phyloP scores from a whole-genome alignment of 1,284 basidiomycete genomes.

The Vanrija sp. region DNA sequence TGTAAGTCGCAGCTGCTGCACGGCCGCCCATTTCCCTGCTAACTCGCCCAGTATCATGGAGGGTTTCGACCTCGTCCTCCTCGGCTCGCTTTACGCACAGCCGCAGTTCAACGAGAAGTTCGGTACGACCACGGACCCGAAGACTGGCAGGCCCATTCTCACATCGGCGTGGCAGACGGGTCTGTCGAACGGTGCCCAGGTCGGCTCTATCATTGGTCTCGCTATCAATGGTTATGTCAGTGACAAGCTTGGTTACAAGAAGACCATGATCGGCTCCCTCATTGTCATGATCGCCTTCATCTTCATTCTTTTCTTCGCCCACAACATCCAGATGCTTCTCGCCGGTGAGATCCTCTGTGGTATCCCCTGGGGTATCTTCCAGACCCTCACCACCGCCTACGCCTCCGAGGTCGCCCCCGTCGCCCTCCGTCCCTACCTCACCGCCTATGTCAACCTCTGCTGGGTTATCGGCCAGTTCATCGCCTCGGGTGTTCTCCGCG shows the following conservation, averaged over 20 bases:
- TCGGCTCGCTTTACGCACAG: slow-evolving; percentile 6
- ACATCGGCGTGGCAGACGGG: slow-evolving; percentile 49
- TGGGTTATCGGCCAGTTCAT: slow-evolving; percentile 46
- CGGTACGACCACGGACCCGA: slow-evolving; percentile 9
- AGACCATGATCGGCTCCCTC: slow-evolving; percentile 19
- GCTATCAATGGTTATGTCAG: slow-evolving; percentile 1
- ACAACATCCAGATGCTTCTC: slow-evolving; percentile 37
- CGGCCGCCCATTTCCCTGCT: no score
- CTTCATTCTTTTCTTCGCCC: slow-evolving; percentile 45
- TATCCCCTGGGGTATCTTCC: slow-evolving; percentile 32
- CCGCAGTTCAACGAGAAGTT: slow-evolving; percentile 13
- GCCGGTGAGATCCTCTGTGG: slow-evolving; percentile 43
- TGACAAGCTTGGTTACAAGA: slow-evolving; percentile 7
- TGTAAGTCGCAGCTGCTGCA: slow-evolving; percentile 4
- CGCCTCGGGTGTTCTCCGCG: slow-evolving; percentile 22
- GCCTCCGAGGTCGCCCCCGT: slow-evolving; percentile 47
- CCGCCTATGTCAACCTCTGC: slow-evolving; percentile 51
- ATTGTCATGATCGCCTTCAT: slow-evolving; percentile 40
- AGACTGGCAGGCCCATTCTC: slow-evolving; percentile 34
- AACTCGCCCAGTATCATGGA: neutral
- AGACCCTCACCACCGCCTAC: slow-evolving; percentile 46
- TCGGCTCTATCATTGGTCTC: slow-evolving; percentile 2
- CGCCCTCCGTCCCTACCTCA: slow-evolving; percentile 41
- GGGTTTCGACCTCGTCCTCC: neutral
- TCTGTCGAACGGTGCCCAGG: slow-evolving; percentile 25